Percentiles rank a stretch among this genome's conserved stretches.
These are phyloP conservation scores for Combretum micranthum DNA, from an alignment of 345 rosid species.

Conservation along the genomic window DNA sequence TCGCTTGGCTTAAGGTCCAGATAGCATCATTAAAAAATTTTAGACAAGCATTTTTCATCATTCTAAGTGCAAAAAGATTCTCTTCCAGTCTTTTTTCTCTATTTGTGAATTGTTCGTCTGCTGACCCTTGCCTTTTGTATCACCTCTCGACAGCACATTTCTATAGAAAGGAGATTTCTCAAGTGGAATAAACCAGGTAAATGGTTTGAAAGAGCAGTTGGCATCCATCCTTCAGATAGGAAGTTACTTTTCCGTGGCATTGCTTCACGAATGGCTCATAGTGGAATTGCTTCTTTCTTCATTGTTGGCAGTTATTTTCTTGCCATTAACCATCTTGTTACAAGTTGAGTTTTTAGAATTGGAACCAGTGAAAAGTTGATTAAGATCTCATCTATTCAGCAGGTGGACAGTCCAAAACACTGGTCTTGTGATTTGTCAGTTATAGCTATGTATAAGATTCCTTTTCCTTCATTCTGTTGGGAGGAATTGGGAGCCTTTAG, in stretches of 20 bases:
- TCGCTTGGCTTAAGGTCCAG: too few species aligned
- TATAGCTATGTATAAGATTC: too few species aligned
- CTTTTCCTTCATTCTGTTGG: too few species aligned
- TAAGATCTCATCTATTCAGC: background rate
- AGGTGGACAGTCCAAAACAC: too few species aligned
- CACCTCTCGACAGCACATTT: conserved; percentile 37
- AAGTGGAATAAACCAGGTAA: conserved; percentile 78
- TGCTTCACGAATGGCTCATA: conserved; percentile 57
- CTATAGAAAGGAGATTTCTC: conserved; percentile 68
- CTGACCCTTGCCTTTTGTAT: too few species aligned
- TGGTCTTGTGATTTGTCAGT: too few species aligned
- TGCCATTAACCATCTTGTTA: conserved; percentile 32
- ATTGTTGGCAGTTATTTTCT: conserved; percentile 69
- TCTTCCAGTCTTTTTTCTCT: background rate
- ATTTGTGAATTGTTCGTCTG: background rate
- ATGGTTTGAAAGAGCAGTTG: conserved; percentile 70
- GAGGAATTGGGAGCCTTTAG: too few species aligned
- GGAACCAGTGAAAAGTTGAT: background rate
- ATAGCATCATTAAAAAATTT: too few species aligned
- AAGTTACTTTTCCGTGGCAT: conserved; percentile 59
- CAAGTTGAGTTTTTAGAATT: conserved; percentile 16
- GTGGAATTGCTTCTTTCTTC: conserved; percentile 54
- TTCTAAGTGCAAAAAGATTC: background rate
- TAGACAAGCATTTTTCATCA: background rate
- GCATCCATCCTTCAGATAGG: conserved; percentile 88